Base-by-base conservation (phyloP, 1,284 basidiomycete genomes). In the Moesziomyces sp. region DNA sequence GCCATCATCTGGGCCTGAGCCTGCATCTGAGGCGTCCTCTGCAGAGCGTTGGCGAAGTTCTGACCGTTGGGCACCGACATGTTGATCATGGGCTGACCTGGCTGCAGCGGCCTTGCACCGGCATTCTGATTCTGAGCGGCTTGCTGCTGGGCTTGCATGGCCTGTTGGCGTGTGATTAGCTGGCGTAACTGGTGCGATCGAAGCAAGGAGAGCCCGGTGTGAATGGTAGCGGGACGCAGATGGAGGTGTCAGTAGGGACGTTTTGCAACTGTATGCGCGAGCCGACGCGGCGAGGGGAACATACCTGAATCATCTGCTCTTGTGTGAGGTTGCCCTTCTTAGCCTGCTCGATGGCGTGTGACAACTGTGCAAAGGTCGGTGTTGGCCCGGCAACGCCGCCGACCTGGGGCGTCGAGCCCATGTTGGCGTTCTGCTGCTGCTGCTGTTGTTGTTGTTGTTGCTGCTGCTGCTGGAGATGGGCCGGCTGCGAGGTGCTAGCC, bases 1-100 rank as follows among this genome's bases (percentile, higher is more conserved):
- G 58, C 73, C 59, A 79, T 69, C 61, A 79, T 76, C 46, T 73
- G 76, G 4, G 74, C 68, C 49, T 76, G 73, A 3, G 76, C 64
- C 18, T 76, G 73, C 69, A 77, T 70, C 24, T 73, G 60, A 13
- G 73, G 77, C 10, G 72, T 71, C 21, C 76, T 68, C 46, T 75
- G 70, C n/a, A 72, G 53, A 6, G 67, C 56, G 21, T 74, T 75
- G 44, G 69, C 67, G 52, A 71, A 75, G 21, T 62, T 63, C 28
- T 79, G 78, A 16, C 59, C 59, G 38, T 57, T 71, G 49, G 38
- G 38, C 30, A 44, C 48, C 28, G 44, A 46, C 44, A 58, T 44
- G 64, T 63, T 69, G 52, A 54, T 65, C 54, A 48, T 56, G 40
- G 68, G 58, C 47, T 74, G 68, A n/a, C 71, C 73, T 18, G 71